Base-by-base conservation (phyloP, 345 rosid genomes). In the Eutrema heterophyllum region DNA sequence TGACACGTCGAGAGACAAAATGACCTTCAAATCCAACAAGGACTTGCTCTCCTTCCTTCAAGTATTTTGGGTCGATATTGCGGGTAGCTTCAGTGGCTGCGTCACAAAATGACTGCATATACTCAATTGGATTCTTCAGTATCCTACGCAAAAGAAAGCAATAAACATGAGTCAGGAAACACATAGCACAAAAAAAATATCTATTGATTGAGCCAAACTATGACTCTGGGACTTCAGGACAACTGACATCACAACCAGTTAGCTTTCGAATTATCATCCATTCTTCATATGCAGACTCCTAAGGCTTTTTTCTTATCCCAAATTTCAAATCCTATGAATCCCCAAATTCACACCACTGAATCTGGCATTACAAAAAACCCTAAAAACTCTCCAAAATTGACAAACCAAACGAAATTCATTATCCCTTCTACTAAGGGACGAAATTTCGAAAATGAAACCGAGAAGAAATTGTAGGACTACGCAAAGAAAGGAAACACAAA, bases 21-120 rank as follows among this genome's bases (percentile, higher is more conserved):
- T 91, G 93, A 9, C 99, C 99, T 77, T 92, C 97, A 73, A 95
- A 90, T 27, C 99, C 99, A 58, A 95, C 92, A 49, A 81, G 88
- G 70, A 95, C 81, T 54, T 72, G 81, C 51, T 95, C 97, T 65
- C 88, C 99, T 84, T 95, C 97, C 79, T 90, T 90, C 75, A 95
- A 80, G 74, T 82, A 89, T 76, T 83, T 86, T 0, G 92, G 87
- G 38, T 90, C 92, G 48, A 88, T 83, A 74, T 81, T 84, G 9
- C 86, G 88, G 3, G 93, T 86, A 35, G 85, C 84, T 41, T 95
- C 99, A 2, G 97, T 92, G 4, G 87, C 94, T 5, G 98, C 99
- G 53, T 95, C 99, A 60, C 96, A 85, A 78, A 95, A 88, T 26
- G 98, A 83, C 69, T 92, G 99, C 86, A 95, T 81, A 60, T 87